A percentile compares a stretch with the other conserved stretches of the same genome.
These are phyloP conservation scores for Pestalotiopsis sp. DNA, from an alignment of 2,329 filamentous ascomycete species.

Conservation along the genomic window DNA sequence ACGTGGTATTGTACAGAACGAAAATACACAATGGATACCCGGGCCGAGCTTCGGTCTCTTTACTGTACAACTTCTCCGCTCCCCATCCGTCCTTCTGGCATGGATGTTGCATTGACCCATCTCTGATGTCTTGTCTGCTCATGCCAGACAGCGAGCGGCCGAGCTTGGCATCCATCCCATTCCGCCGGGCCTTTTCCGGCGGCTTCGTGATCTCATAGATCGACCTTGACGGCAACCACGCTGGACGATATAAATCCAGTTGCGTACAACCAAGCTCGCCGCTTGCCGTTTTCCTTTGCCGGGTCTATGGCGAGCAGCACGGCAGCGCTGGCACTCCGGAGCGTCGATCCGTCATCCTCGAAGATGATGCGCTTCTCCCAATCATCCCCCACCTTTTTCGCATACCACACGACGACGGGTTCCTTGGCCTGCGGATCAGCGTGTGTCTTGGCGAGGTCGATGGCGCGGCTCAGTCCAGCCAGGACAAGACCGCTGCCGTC, in stretches of 20 bases:
- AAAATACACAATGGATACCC: not conserved
- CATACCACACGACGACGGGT: constrained; percentile 50
- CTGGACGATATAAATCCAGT: constrained; percentile 49
- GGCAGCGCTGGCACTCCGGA: constrained; percentile 53
- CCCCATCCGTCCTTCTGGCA: too few relatives aligned
- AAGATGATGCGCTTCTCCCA: constrained; percentile 56
- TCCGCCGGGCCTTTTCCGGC: not conserved
- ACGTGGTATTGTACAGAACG: not conserved
- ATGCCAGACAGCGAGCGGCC: too few relatives aligned
- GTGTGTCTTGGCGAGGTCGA: constrained; percentile 37
- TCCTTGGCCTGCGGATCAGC: constrained; percentile 40
- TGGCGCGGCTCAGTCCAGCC: constrained; percentile 45
- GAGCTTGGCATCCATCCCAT: not conserved
- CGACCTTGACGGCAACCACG: constrained; percentile 16
- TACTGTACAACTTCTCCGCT: not conserved
- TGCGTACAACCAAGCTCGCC: constrained; percentile 59
- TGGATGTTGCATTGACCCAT: too few relatives aligned
- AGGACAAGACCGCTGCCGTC: constrained; percentile 54
- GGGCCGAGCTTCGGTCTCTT: not conserved
- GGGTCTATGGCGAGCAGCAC: constrained; percentile 58
- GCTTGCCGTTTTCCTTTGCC: constrained; percentile 40
- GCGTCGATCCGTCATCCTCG: constrained; percentile 55
- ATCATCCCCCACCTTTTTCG: constrained; percentile 15
- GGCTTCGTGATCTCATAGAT: not conserved
- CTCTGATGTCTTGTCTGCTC: too few relatives aligned